Conservation (phyloP, 2,329 filamentous ascomycete genomes). For the Venturia oleaginea region DNA sequence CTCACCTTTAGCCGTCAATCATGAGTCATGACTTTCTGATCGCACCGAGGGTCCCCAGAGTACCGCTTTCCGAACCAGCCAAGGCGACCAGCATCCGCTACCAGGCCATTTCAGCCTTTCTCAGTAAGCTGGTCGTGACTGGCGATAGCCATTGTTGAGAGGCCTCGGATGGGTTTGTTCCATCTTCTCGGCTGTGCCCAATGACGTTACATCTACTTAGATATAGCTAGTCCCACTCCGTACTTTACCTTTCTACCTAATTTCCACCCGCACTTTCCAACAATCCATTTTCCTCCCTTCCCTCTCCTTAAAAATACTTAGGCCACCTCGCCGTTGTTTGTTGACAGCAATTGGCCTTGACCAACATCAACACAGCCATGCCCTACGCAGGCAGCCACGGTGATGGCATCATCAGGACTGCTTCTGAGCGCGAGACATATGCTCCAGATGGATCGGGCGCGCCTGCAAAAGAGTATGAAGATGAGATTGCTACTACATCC, state of each 20-base stretch:
- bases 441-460: constrained; percentile 21
- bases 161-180: neutral
- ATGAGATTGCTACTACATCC: constrained; percentile 1
- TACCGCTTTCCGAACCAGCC: neutral
- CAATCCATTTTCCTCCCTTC: neutral
- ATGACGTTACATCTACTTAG: neutral
- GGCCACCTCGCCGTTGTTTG: neutral
- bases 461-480: constrained; percentile 3
- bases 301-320: neutral
- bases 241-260: too few species aligned
- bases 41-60: neutral
- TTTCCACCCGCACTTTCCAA: neutral
- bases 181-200: neutral
- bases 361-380: neutral
- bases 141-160: neutral
- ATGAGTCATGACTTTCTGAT: neutral
- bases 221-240: neutral
- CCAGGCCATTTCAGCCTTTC: neutral
- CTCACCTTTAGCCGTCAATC: neutral
- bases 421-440: constrained; percentile 24
- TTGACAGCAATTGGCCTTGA: neutral
- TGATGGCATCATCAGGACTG: constrained; percentile 20
- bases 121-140: neutral
- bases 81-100: neutral
- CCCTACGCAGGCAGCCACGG: neutral